These are phyloP conservation scores for Saturnispora sanitii DNA, from an alignment of 805 yeast species.

Conservation along the genomic window DNA sequence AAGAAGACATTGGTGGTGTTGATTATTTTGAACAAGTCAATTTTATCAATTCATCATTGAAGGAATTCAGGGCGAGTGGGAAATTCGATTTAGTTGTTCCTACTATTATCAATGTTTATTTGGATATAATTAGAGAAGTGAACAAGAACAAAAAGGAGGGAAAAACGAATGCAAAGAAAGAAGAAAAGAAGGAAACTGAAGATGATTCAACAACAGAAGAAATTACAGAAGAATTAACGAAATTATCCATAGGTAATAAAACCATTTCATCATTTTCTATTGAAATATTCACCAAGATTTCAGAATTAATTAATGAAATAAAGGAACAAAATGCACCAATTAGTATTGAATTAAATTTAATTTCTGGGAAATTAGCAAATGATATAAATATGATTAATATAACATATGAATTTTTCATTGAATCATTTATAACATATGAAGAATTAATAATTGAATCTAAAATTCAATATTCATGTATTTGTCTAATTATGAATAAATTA, in stretches of 20 bases:
- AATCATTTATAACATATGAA: conserved; percentile 80
- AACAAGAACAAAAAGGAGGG: neutral
- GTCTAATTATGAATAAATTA: conserved; percentile 38
- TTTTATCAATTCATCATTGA: no score
- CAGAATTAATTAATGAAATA: conserved; percentile 61
- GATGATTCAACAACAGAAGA: neutral
- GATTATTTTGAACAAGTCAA: no score
- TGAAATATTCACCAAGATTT: conserved; percentile 58
- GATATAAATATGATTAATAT: conserved; percentile 62
- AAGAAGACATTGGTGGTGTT: no score
- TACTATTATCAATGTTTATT: conserved; percentile 52
- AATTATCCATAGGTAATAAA: no score
- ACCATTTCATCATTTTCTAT: conserved; percentile 24
- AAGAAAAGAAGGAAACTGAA: neutral
- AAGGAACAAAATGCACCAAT: conserved; percentile 27
- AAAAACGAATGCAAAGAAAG: neutral
- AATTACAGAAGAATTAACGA: conserved; percentile 7
- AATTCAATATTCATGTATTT: conserved; percentile 39
- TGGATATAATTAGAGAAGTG: conserved; percentile 42
- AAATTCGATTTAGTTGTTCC: conserved; percentile 56
- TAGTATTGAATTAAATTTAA: conserved; percentile 43
- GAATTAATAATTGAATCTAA: conserved; percentile 41
- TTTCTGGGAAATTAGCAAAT: conserved; percentile 71
- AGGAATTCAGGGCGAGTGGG: conserved; percentile 32
- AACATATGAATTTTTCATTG: conserved; percentile 80